Base-by-base conservation (phyloP, 441 rosid species). In the Rhodomyrtus psidioides region DNA sequence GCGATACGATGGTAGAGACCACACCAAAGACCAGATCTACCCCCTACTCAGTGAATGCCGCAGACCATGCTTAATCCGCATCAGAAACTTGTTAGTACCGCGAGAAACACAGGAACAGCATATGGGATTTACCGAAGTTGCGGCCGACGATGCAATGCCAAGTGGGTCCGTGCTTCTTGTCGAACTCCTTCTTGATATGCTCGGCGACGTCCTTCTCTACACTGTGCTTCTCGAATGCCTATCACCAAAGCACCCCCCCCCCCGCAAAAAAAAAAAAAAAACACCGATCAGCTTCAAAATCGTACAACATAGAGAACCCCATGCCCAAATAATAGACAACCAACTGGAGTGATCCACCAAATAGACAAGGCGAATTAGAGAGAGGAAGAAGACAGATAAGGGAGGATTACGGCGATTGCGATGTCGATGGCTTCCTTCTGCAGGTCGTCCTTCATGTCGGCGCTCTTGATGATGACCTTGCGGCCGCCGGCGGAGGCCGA, bases 111-210 rank as follows among this genome's bases (percentile, higher is more conserved):
- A 28, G 56, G 82, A 82, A 55, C 87, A 55, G 55, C 26, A 81
- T 82, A 59, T 70, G 34, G 53, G 88, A 88, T 85, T 89, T 92
- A 97, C 99, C 99, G 76, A 97, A 97, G 94, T 97, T 97, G 88
- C 98, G 98, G 86, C 99, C 99, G 42, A 97, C 99, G 83, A 97
- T 97, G 95, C 99, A 97, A 90, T 97, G 99, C 99, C 99, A 97
- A 88, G 99, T 97, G 79, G 97, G 96, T 53, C 99, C 99, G 82
- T 97, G 97, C 90, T 87, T 95, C 92, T 89, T 94, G 88, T 97
- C 99, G 88, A 97, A 97, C 90, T 96, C 99, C 92, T 97, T 97
- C 93, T 97, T 97, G 83, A 97, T 96, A 75, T 91, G 90, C 96
- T 97, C 99, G 6, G 99, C 99, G 34, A 96, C 95, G 87, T 97